Conservation (phyloP, 1,139 yeast genomes). For the Magnusiomyces tetraspermus region DNA sequence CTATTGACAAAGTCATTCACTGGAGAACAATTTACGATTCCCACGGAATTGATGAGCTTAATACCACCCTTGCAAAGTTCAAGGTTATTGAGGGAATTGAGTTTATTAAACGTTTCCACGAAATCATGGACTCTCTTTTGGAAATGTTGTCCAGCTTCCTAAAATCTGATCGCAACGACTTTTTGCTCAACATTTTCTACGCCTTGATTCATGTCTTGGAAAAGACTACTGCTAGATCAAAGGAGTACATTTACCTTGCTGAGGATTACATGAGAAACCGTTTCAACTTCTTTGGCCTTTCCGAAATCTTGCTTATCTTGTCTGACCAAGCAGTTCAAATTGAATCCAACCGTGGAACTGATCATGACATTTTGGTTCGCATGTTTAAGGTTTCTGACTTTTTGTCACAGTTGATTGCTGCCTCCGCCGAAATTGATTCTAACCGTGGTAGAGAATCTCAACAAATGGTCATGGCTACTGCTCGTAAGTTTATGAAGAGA, state of each 20-base stretch:
- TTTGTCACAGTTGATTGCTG: slow-evolving; percentile 24
- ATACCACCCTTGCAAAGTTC: slow-evolving; percentile 27
- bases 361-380: slow-evolving; percentile 19
- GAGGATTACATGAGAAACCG: slow-evolving; percentile 23
- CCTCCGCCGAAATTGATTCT: slow-evolving; percentile 26
- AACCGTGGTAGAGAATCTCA: slow-evolving; percentile 22
- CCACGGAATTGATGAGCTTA: slow-evolving; percentile 22
- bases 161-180: slow-evolving; percentile 20
- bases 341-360: slow-evolving; percentile 18
- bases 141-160: slow-evolving; percentile 26
- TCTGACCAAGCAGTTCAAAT: slow-evolving; percentile 19
- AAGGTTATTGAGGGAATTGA: slow-evolving; percentile 24
- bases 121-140: slow-evolving; percentile 37
- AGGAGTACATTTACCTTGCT: slow-evolving; percentile 22
- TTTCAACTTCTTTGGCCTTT: slow-evolving; percentile 25
- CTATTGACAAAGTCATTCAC: slow-evolving; percentile 49
- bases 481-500: slow-evolving; percentile 19
- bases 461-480: slow-evolving; percentile 16
- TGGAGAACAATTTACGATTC: slow-evolving; percentile 42
- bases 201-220: slow-evolving; percentile 26
- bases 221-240: slow-evolving; percentile 22
- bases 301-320: slow-evolving; percentile 20
- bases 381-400: slow-evolving; percentile 24
- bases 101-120: slow-evolving; percentile 24
- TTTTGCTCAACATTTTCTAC: slow-evolving; percentile 23